Conservation (phyloP, 306 rosid species). For the Parietaria judaica region DNA sequence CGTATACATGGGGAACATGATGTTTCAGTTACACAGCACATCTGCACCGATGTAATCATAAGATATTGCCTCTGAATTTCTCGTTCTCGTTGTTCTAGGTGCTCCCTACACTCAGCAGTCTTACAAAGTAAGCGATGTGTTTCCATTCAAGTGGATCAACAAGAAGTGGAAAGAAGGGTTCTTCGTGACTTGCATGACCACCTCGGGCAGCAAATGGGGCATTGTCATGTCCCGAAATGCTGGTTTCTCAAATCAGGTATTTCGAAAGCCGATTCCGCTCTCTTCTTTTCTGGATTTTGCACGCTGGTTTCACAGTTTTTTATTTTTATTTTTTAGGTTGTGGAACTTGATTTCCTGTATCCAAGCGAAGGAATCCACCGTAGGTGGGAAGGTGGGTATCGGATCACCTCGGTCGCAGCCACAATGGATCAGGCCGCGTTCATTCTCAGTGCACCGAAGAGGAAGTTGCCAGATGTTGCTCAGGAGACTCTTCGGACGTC, state of each 20-base stretch:
- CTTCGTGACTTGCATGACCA: constrained; percentile 39
- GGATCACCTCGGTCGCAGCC: constrained; percentile 38
- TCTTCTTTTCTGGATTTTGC: constrained; percentile 1
- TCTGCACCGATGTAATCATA: too few species aligned
- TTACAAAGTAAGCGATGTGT: constrained; percentile 42
- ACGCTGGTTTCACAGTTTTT: not conserved
- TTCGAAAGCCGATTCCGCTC: not conserved
- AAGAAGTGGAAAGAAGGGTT: constrained; percentile 46
- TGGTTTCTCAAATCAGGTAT: constrained; percentile 37
- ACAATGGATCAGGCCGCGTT: constrained; percentile 43
- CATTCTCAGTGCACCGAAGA: constrained; percentile 37
- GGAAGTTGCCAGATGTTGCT: constrained; percentile 29
- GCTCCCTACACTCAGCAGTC: constrained; percentile 41
- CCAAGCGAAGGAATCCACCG: constrained; percentile 45
- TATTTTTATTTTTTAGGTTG: constrained; percentile 24
- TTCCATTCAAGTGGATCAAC: constrained; percentile 42
- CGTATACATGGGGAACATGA: too few species aligned
- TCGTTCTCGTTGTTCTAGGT: constrained; percentile 7
- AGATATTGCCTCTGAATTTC: too few species aligned
- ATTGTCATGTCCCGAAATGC: constrained; percentile 39
- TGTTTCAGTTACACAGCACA: too few species aligned
- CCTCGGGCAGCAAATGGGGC: constrained; percentile 40
- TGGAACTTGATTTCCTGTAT: constrained; percentile 37
- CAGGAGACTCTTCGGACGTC: constrained; percentile 41
- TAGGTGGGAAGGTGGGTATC: constrained; percentile 39